Evolutionary conservation across 139 green algal species (phyloP).

Genomic region (Auxenochlorella pyrenoidosa): DNA sequence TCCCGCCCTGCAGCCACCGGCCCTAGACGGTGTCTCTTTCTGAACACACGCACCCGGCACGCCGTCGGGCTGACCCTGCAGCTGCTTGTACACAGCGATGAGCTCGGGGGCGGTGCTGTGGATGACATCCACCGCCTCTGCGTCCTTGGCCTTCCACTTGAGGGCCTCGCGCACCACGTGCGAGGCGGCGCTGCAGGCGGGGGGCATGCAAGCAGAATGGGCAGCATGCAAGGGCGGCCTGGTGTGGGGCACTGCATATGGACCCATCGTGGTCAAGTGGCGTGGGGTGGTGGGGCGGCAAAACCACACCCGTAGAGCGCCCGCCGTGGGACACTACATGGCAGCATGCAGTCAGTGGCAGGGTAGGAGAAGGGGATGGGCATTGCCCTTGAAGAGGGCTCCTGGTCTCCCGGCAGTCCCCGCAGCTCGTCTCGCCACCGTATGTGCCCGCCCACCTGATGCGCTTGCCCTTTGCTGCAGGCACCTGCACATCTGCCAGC

Average conservation of each 20-base stretch:
- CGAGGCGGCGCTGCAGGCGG: constrained; percentile 20
- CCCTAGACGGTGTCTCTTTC: no score
- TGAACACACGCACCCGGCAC: constrained; percentile 13
- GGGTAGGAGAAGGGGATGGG: neutral
- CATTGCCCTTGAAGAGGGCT: neutral
- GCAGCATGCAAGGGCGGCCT: no score
- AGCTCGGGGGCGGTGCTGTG: constrained; percentile 59
- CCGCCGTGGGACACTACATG: no score
- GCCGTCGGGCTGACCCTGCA: constrained; percentile 39
- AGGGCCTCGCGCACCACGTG: constrained; percentile 74
- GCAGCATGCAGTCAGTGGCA: neutral
- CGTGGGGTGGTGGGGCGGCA: no score
- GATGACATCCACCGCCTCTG: constrained; percentile 54
- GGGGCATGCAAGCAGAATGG: neutral
- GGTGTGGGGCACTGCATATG: no score
- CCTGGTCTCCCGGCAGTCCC: neutral
- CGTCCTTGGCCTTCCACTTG: constrained; percentile 81
- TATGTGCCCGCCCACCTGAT: neutral
- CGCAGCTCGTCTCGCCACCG: no score
- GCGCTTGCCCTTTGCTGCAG: constrained; percentile 58
- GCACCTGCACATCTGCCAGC: constrained; percentile 51
- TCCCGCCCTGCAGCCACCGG: no score
- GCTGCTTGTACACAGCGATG: constrained; percentile 38
- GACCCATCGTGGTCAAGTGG: no score
- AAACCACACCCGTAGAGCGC: no score